phyloP scores from a whole-genome alignment of 1,284 basidiomycete species.

The Ganoderma multipileum region DNA sequence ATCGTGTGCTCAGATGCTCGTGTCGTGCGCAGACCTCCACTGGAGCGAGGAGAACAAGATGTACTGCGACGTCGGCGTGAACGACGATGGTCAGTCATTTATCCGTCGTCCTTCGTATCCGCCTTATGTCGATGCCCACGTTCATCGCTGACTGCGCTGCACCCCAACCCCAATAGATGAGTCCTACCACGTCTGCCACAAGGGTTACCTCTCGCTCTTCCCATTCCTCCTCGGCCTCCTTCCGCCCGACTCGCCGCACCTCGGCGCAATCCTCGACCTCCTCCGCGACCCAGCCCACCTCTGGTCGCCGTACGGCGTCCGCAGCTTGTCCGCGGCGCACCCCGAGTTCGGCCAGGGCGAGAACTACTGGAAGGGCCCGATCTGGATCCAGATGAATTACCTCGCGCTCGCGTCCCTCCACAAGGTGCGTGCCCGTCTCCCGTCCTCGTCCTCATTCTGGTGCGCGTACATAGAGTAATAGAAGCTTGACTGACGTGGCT shows the following conservation, averaged over 20 bases:
- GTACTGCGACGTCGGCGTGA: conserved; percentile 92
- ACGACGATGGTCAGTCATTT: conserved; percentile 74
- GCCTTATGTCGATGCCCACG: not conserved
- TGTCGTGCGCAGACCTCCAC: conserved; percentile 78
- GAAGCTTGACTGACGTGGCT: not conserved
- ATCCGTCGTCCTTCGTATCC: not conserved
- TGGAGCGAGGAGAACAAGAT: conserved; percentile 90
- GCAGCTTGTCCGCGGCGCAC: conserved; percentile 85
- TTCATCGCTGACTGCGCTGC: not conserved
- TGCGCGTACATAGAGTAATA: not conserved
- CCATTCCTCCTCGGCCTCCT: conserved; percentile 88
- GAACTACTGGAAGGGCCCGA: conserved; percentile 96
- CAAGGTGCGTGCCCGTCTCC: conserved; percentile 53
- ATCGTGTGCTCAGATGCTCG: not conserved
- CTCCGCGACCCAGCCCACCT: conserved; percentile 82
- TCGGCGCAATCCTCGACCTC: conserved; percentile 82
- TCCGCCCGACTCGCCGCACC: conserved; percentile 75
- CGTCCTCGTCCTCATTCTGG: not conserved
- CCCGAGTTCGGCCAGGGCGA: conserved; percentile 91
- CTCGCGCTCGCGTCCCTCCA: conserved; percentile 81
- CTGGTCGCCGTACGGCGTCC: conserved; percentile 91
- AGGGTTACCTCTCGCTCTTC: conserved; percentile 93
- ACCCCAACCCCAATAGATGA: conserved; percentile 63
- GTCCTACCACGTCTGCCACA: conserved; percentile 89
- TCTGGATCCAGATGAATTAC: conserved; percentile 98